These are phyloP conservation scores for Psilocybe azurescens DNA, from an alignment of 768 basidiomycete genomes.

Conservation along the genomic window DNA sequence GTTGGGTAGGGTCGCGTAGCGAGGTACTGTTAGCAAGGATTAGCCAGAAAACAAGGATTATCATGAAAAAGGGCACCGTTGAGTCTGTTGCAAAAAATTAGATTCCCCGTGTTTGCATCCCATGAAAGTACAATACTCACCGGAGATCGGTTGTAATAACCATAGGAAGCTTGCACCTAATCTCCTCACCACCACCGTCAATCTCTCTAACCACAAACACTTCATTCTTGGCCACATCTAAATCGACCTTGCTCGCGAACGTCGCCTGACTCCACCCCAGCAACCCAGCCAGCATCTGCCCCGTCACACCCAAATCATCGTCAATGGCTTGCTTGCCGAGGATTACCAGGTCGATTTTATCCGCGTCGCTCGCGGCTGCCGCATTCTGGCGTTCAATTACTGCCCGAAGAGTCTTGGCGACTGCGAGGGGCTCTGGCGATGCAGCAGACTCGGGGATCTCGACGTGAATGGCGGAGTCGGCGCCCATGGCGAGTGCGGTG, in stretches of 20 bases:
- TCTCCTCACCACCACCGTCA: conserved; percentile 90
- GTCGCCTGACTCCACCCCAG: conserved; percentile 94
- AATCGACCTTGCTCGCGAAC: conserved; percentile 87
- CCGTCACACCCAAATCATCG: conserved; percentile 94
- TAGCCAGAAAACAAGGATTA: background rate
- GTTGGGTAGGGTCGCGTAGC: conserved; percentile 96
- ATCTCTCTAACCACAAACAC: conserved; percentile 87
- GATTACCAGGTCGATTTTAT: conserved; percentile 83
- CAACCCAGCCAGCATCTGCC: conserved; percentile 96
- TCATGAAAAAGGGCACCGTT: conserved; percentile 57
- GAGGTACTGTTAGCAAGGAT: conserved; percentile 66
- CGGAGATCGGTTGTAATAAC: conserved; percentile 93
- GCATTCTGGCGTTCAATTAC: conserved; percentile 68
- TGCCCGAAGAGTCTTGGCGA: conserved; percentile 85
- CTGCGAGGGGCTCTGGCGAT: conserved; percentile 86
- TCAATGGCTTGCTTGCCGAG: conserved; percentile 99
- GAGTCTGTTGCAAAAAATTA: conserved; percentile 46
- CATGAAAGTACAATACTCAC: conserved; percentile 44
- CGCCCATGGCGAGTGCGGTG: conserved; percentile 97
- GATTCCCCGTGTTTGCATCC: background rate
- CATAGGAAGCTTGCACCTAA: conserved; percentile 80
- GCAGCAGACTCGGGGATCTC: conserved; percentile 77
- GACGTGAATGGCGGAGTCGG: conserved; percentile 91
- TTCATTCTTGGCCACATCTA: conserved; percentile 66
- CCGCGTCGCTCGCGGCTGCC: conserved; percentile 33